These are phyloP conservation scores for Carex cristatella DNA, from an alignment of 176 grass and related monocot genomes.

Conservation along the genomic window DNA sequence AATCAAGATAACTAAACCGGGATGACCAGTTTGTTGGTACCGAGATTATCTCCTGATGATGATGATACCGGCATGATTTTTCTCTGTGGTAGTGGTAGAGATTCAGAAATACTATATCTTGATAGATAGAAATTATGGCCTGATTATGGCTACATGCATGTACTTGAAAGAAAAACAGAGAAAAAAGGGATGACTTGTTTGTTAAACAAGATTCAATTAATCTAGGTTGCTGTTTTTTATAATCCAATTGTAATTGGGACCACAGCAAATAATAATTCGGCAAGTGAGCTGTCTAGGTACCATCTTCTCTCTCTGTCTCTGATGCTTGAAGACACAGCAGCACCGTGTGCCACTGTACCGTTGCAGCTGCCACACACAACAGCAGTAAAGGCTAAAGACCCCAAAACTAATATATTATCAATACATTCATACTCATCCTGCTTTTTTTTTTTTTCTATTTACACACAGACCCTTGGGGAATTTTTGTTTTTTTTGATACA, in stretches of 20 bases:
- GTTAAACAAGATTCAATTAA: conserved; percentile 16
- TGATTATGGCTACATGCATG: background rate
- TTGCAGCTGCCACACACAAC: background rate
- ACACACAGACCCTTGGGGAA: background rate
- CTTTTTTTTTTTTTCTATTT: background rate
- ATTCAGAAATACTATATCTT: background rate
- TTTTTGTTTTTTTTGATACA: background rate
- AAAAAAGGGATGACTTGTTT: background rate
- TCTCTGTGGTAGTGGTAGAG: background rate
- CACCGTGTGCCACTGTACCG: conserved; percentile 17
- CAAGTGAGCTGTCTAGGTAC: conserved; percentile 19
- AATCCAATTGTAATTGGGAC: conserved; percentile 10
- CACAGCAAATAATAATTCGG: conserved; percentile 20
- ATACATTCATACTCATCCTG: background rate
- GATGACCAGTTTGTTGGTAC: background rate
- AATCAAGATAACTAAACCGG: background rate
- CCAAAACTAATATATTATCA: background rate
- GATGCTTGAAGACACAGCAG: conserved; percentile 4
- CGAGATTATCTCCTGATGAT: background rate
- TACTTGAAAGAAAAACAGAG: too few species aligned
- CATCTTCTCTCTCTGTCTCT: conserved; percentile 12
- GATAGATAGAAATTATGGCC: background rate
- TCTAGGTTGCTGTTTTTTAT: conserved; percentile 9
- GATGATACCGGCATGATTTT: background rate
- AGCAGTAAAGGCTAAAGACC: conserved; percentile 1